phyloP scores from a whole-genome alignment of 2,329 filamentous ascomycete genomes.

The Drechslerella coelobrocha region DNA sequence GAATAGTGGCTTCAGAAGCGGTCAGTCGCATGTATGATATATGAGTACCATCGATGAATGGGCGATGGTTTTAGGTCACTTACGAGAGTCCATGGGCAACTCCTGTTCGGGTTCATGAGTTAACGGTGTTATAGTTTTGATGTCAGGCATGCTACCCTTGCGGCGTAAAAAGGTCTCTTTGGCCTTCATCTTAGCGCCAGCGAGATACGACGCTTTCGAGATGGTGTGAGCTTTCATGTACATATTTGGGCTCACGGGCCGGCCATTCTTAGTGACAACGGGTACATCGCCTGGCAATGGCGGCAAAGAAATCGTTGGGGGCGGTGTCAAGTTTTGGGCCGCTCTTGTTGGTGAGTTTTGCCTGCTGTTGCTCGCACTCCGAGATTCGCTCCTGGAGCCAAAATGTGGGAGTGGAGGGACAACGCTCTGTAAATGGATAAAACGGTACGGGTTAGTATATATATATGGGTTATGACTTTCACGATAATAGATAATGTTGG shows the following conservation, averaged over 20 bases:
- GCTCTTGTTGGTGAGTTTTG: slow-evolving; percentile 50
- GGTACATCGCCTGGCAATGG: slow-evolving; percentile 39
- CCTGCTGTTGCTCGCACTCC: slow-evolving; percentile 38
- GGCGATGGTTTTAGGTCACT: slow-evolving; percentile 57
- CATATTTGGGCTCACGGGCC: slow-evolving; percentile 34
- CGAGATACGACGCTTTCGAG: slow-evolving; percentile 35
- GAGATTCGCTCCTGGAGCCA: slow-evolving; percentile 36
- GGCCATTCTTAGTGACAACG: slow-evolving; percentile 33
- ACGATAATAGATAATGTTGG: not conserved
- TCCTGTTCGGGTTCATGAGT: slow-evolving; percentile 71
- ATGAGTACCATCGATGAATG: slow-evolving; percentile 6
- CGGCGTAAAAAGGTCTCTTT: slow-evolving; percentile 60
- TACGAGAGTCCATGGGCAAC: slow-evolving; percentile 73
- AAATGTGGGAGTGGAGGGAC: slow-evolving; percentile 42
- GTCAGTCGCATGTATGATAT: slow-evolving; percentile 36
- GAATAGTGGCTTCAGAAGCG: slow-evolving; percentile 67
- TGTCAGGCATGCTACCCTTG: slow-evolving; percentile 70
- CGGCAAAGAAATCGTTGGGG: slow-evolving; percentile 47
- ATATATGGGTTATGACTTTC: no score
- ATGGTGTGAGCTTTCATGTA: slow-evolving; percentile 37
- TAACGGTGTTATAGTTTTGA: slow-evolving; percentile 61
- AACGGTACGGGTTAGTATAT: slow-evolving; percentile 5
- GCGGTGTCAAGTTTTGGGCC: slow-evolving; percentile 48
- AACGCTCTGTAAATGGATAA: slow-evolving; percentile 23
- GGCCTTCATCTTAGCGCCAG: slow-evolving; percentile 52